A percentile compares a stretch with the other conserved stretches of the same genome.
Conservation (phyloP, 805 yeast species). For the Barnettozyma sp. region DNA sequence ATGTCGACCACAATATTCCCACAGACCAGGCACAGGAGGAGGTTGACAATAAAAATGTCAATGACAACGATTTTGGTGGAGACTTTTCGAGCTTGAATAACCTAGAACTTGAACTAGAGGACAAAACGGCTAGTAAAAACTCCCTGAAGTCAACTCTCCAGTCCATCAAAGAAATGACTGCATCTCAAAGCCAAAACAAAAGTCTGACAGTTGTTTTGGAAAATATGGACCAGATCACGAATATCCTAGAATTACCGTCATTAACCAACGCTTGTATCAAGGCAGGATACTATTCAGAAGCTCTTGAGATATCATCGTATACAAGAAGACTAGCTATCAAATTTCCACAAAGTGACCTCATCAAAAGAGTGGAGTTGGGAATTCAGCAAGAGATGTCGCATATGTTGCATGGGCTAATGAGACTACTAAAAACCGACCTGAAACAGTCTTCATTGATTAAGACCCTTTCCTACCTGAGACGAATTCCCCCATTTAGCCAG, state of each 20-base stretch:
- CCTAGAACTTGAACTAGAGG: slow-evolving; percentile 20
- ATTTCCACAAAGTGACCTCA: slow-evolving; percentile 53
- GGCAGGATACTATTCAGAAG: slow-evolving; percentile 83
- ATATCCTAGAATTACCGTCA: slow-evolving; percentile 78
- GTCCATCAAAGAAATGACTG: slow-evolving; percentile 1
- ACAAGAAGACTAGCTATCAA: slow-evolving; percentile 61
- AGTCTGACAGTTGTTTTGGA: slow-evolving; percentile 38
- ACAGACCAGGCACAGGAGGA: too few species aligned
- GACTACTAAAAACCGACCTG: slow-evolving; percentile 64
- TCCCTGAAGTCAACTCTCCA: slow-evolving; percentile 6
- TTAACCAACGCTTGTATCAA: slow-evolving; percentile 76
- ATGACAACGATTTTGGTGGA: slow-evolving; percentile 5
- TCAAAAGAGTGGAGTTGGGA: slow-evolving; percentile 42
- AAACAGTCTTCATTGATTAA: slow-evolving; percentile 76
- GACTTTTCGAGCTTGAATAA: slow-evolving; percentile 14
- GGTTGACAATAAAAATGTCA: too few species aligned
- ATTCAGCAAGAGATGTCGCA: slow-evolving; percentile 50
- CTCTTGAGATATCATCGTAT: slow-evolving; percentile 75
- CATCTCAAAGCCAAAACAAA: slow-evolving; percentile 3
- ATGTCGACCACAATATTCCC: too few species aligned
- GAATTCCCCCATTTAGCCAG: slow-evolving; percentile 49
- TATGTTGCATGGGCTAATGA: slow-evolving; percentile 67
- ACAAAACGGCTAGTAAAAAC: slow-evolving; percentile 13
- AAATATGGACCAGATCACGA: slow-evolving; percentile 66
- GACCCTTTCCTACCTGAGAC: slow-evolving; percentile 65